Percentiles rank a stretch among this genome's conserved stretches.
Evolutionary conservation across 495 filamentous ascomycete genomes (phyloP).

Genomic region (Talaromyces proteolyticus): DNA sequence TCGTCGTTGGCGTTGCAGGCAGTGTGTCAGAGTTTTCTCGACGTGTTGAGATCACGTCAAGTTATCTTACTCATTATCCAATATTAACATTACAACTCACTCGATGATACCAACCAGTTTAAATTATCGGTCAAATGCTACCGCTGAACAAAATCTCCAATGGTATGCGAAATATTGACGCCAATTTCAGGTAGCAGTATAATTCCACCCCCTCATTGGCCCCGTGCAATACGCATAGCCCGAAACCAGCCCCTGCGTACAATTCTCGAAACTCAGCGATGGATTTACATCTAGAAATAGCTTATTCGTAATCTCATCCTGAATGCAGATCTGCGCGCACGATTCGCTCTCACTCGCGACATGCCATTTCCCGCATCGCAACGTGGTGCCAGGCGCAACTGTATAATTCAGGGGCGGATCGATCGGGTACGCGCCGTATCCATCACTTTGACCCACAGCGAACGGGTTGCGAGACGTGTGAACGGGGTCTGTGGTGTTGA

Average conservation of each 20-base stretch:
- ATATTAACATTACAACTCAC: too few species aligned
- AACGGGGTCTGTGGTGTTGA: neutral
- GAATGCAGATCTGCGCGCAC: constrained; percentile 9
- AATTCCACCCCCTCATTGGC: neutral
- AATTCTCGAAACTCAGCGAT: constrained; percentile 4
- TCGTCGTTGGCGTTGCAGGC: too few species aligned
- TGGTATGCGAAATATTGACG: too few species aligned
- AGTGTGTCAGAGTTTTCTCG: too few species aligned
- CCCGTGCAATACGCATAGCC: constrained; percentile 10
- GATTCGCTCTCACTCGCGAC: constrained; percentile 3
- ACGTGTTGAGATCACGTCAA: too few species aligned
- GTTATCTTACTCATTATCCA: too few species aligned
- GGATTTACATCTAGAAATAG: constrained; percentile 12
- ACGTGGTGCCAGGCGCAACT: constrained; percentile 12
- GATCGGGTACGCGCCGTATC: neutral
- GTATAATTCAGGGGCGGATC: constrained; percentile 7
- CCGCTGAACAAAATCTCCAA: too few species aligned
- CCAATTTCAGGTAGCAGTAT: too few species aligned
- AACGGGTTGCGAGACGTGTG: neutral
- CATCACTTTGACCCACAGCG: neutral
- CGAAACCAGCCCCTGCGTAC: neutral
- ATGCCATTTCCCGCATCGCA: constrained; percentile 13
- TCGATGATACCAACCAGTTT: too few species aligned
- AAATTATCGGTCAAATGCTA: too few species aligned
- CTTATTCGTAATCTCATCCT: constrained; percentile 4